Percentiles rank a stretch among this genome's conserved stretches.
These are phyloP conservation scores for Ceratocystis albifundus DNA, from an alignment of 2,329 filamentous ascomycete genomes.

Conservation along the genomic window DNA sequence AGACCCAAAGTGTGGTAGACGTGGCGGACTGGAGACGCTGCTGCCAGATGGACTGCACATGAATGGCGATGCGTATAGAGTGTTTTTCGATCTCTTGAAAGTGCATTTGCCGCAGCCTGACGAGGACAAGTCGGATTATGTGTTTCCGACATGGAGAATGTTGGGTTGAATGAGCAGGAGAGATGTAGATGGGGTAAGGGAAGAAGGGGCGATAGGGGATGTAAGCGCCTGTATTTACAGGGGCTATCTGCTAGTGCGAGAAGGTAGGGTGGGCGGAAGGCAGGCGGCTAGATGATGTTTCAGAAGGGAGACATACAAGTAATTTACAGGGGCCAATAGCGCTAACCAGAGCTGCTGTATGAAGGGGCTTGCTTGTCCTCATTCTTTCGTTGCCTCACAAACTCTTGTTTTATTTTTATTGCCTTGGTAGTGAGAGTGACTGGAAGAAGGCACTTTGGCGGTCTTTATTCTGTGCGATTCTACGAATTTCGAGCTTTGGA, in stretches of 20 bases:
- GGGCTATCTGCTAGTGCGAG: neutral
- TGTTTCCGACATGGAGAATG: conserved; percentile 40
- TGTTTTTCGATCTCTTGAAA: conserved; percentile 40
- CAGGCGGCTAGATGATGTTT: neutral
- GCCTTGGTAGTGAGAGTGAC: neutral
- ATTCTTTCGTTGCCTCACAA: too few species aligned
- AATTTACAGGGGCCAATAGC: neutral
- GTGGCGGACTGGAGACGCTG: conserved; percentile 41
- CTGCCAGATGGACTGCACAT: conserved; percentile 50
- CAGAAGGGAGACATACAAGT: neutral
- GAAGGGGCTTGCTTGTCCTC: neutral
- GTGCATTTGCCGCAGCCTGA: conserved; percentile 37
- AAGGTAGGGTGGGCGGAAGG: neutral
- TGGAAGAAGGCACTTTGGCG: neutral
- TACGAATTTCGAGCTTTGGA: neutral
- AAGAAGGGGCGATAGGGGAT: neutral
- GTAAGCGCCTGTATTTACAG: neutral
- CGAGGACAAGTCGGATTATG: conserved; percentile 33
- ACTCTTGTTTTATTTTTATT: too few species aligned
- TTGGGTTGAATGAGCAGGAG: conserved; percentile 23
- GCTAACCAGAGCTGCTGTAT: too few species aligned
- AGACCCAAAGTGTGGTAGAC: conserved; percentile 39
- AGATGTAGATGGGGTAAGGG: neutral
- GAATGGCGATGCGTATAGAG: conserved; percentile 41
- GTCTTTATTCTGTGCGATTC: conserved; percentile 1